Evolutionary conservation across 306 rosid species (phyloP).

Genomic region (Crotalaria pallida): DNA sequence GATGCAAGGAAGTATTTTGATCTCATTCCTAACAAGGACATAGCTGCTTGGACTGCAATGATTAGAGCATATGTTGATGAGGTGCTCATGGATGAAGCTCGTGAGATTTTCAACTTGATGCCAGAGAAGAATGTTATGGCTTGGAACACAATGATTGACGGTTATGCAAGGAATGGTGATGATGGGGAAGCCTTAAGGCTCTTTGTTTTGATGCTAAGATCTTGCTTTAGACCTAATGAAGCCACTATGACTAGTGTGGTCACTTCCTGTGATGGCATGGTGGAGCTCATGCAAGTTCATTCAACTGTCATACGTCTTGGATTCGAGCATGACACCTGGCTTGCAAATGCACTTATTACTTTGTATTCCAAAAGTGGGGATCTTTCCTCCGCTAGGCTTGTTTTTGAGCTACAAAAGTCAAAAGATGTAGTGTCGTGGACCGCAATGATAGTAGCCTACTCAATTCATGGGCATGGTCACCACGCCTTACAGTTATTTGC

Average conservation of each 20-base stretch:
- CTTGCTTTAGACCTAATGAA: constrained; percentile 34
- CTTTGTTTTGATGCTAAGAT: constrained; percentile 35
- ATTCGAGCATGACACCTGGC: constrained; percentile 32
- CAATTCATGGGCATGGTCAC: constrained; percentile 42
- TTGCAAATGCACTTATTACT: constrained; percentile 36
- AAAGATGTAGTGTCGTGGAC: constrained; percentile 46
- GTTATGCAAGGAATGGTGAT: constrained; percentile 28
- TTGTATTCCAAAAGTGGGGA: constrained; percentile 47
- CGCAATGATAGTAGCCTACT: constrained; percentile 36
- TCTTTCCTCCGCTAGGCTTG: constrained; percentile 29
- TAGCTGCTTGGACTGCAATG: constrained; percentile 45
- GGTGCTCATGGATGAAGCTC: constrained; percentile 35
- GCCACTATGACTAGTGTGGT: constrained; percentile 29
- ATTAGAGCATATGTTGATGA: constrained; percentile 32
- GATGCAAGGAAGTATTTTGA: constrained; percentile 42
- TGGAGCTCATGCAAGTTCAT: constrained; percentile 42
- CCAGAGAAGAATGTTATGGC: constrained; percentile 34
- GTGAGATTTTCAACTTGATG: constrained; percentile 35
- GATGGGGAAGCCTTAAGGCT: constrained; percentile 29
- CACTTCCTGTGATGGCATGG: constrained; percentile 34
- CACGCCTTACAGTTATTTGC: constrained; percentile 39
- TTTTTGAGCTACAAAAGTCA: constrained; percentile 31
- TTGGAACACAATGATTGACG: constrained; percentile 39
- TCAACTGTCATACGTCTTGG: constrained; percentile 31
- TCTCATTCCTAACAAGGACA: constrained; percentile 39